Base-by-base conservation (phyloP, 139 green algal species). In the Chlorella sp. region DNA sequence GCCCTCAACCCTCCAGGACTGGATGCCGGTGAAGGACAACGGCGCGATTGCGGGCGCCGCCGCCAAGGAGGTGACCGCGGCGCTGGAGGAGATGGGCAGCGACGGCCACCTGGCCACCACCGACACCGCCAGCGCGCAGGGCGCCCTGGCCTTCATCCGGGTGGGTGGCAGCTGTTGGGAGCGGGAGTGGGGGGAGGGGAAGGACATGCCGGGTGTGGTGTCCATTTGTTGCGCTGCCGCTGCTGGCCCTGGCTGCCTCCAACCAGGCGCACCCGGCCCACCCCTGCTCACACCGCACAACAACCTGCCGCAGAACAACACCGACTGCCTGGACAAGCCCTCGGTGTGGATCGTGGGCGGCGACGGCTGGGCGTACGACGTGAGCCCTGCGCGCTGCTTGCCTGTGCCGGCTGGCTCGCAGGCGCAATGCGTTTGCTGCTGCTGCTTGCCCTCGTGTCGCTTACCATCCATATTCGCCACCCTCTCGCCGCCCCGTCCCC, bases 321-420 rank as follows among this genome's bases (percentile, higher is more conserved):
- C 73, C 38, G 90, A 94, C 87, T 77, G 92, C 62, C 90, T 94
- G 80, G 80, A 91, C 83, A 94, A 94, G 90, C 82, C 89, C 34
- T 86, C 65, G n/a, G 83, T 89, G n/a, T 94, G 90, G 90, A 92
- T 94, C 20, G 70, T 94, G 28, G 91, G 91, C 76, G 91, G 91
- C 64, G 91, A 94, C 80, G 91, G 91, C 73, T 93, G 89, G 89
- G 91, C 91, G 13, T 94, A 94, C 68, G 91, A 94, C 85, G 76
- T 81, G 76, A 81, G 76, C 7, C 17, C 2, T 28, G 4, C 1
- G n/a, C 73, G 3, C 36, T 3, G 7, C 34, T 40, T 6, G 62
- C 62, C 22, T 5, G 28, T 30, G 62, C 62, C 36, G 62, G 22
- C 62, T 75, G 34, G 3, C 38, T 75, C 13, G n/a, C n/a, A n/a